Base-by-base conservation (phyloP, 1,284 basidiomycete species). In the Taiwanofungus camphoratus region DNA sequence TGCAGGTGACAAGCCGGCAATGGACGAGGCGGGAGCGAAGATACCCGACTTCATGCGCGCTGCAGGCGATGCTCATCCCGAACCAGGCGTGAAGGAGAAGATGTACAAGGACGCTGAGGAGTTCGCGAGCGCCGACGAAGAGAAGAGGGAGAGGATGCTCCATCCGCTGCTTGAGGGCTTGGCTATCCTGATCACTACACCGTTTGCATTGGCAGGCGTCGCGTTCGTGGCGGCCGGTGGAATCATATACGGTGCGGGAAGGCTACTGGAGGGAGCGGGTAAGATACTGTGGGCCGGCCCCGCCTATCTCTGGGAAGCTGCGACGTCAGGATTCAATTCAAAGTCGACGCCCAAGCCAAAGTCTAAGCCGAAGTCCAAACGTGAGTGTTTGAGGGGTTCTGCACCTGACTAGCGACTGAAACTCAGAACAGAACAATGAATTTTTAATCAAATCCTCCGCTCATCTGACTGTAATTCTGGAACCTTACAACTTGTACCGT, bases 221-320 rank as follows among this genome's bases (percentile, higher is more conserved):
- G 31, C 15, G 31, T 16, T 33, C 12, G 20, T 38, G 13, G 36
- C 19, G 16, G 39, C 31, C 9, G 39, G 39, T 4, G 39, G 16
- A 7, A 18, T 41, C n/a, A 8, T 41, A n/a, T 41, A 20, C n/a
- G 39, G 39, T n/a, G 21, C 22, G 4, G 39, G 12, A 6, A 41
- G 34, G 31, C 4, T 34, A 4, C 13, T 41, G 18, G 29, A 41
- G 16, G 39, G 39, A 4, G 21, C 34, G 5, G 39, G 39, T n/a
- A 16, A 26, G 21, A 20, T 18, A 16, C 15, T 41, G 4, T 5
- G 30, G 18, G 22, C 21, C 4, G 39, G 39, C 8, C 39, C 39
- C 6, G 30, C 21, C 15, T 22, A n/a, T 15, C 4, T 34, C 12
- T 33, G 18, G 24, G 32, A 7, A 7, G 32, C 22, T n/a, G n/a